Evolutionary conservation across 1,284 basidiomycete genomes (phyloP).

Genomic region (Ganoderma lucidum): DNA sequence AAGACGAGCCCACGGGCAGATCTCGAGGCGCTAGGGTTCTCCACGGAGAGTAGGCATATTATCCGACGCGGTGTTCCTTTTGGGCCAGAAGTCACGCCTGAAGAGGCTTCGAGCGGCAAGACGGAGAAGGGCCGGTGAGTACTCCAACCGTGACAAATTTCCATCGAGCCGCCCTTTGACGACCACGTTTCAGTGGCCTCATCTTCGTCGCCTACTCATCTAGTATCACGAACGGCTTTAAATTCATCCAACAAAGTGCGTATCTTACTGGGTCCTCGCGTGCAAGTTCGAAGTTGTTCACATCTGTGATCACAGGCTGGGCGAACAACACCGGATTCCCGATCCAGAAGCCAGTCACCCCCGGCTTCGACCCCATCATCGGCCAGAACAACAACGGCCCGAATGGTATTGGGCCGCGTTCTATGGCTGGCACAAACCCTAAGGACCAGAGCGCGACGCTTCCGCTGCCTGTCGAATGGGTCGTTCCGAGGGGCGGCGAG

Average conservation of each 20-base stretch:
- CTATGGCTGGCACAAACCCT: conserved; percentile 51
- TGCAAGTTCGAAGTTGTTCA: background rate
- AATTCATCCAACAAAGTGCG: conserved; percentile 52
- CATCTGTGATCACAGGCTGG: conserved; percentile 35
- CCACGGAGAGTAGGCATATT: conserved; percentile 31
- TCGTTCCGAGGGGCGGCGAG: conserved; percentile 49
- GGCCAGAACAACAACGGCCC: conserved; percentile 44
- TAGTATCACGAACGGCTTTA: conserved; percentile 54
- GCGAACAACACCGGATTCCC: conserved; percentile 42
- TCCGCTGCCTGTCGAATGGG: conserved; percentile 39
- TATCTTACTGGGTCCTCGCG: background rate
- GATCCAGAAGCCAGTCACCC: conserved; percentile 27
- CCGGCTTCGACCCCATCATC: conserved; percentile 50
- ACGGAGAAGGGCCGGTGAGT: conserved; percentile 50
- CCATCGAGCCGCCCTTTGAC: background rate
- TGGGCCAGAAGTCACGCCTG: conserved; percentile 50
- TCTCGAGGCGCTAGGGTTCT: conserved; percentile 17
- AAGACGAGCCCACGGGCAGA: conserved; percentile 58
- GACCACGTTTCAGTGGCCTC: conserved; percentile 44
- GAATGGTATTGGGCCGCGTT: conserved; percentile 34
- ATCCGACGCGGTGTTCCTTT: conserved; percentile 50
- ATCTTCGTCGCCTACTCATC: conserved; percentile 60
- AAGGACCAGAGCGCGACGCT: conserved; percentile 39
- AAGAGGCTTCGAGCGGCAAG: conserved; percentile 45
- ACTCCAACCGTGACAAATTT: too few species aligned